These are phyloP conservation scores for Eimeria maxima DNA, from an alignment of 169 alveolate genomes.

Conservation along the genomic window DNA sequence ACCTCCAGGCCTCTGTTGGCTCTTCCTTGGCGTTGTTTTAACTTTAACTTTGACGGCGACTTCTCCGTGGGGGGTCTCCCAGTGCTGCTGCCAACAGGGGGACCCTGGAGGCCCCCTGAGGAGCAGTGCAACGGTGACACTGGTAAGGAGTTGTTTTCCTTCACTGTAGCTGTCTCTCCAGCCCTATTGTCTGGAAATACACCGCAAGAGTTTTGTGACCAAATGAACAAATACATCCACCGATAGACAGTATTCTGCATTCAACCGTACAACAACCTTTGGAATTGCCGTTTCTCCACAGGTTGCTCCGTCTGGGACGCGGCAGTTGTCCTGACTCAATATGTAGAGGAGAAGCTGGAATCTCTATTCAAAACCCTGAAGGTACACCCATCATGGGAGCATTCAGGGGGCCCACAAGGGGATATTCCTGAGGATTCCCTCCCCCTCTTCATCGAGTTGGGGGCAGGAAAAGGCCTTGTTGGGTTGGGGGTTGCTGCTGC, in stretches of 20 bases:
- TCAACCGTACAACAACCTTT: background rate
- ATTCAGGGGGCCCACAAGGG: background rate
- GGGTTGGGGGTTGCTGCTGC: constrained; percentile 46
- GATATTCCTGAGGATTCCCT: background rate
- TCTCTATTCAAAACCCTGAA: background rate
- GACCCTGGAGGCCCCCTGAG: constrained; percentile 49
- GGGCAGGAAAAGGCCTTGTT: constrained; percentile 63
- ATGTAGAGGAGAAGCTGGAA: background rate
- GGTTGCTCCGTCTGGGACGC: constrained; percentile 70
- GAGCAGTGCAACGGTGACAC: constrained; percentile 50
- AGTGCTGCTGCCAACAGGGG: constrained; percentile 30
- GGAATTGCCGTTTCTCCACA: background rate
- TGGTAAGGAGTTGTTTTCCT: background rate
- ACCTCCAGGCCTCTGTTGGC: constrained; percentile 20
- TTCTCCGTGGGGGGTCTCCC: background rate
- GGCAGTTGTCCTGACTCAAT: background rate
- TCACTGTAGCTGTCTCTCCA: no score
- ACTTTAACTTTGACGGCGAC: background rate
- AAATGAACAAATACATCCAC: no score
- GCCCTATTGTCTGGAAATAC: no score
- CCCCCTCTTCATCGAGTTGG: constrained; percentile 31
- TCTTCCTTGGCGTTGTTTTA: constrained; percentile 6
- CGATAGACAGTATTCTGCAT: no score
- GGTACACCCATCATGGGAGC: background rate
- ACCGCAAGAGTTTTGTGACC: no score